These are phyloP conservation scores for Coccomyxa sp. DNA, from an alignment of 139 green algal genomes.

Conservation along the genomic window DNA sequence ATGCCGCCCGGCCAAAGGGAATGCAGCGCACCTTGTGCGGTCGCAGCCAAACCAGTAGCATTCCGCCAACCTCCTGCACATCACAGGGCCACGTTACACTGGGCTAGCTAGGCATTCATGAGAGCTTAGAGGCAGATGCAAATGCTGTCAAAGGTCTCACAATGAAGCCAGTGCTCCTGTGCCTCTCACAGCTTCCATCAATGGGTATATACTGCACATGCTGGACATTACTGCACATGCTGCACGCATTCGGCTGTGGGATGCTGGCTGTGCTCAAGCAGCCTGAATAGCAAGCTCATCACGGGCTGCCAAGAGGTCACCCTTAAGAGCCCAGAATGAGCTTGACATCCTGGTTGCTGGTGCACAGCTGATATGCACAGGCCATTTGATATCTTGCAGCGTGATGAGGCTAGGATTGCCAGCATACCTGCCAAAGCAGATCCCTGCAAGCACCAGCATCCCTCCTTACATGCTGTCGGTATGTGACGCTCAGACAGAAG, in stretches of 20 bases:
- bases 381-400: too few relatives aligned
- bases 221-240: not conserved
- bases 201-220: not conserved
- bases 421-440: conserved; percentile 22
- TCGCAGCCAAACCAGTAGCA: conserved; percentile 39
- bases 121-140: not conserved
- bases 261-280: not conserved
- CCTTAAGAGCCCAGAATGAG: too few relatives aligned
- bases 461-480: too few relatives aligned
- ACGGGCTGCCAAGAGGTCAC: not conserved
- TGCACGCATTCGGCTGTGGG: not conserved
- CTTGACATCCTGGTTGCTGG: too few relatives aligned
- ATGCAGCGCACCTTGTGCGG: conserved; percentile 37
- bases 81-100: not conserved
- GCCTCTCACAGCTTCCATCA: not conserved
- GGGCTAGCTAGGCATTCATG: too few relatives aligned
- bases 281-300: not conserved
- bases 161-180: too few relatives aligned
- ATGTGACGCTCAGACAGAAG: too few relatives aligned
- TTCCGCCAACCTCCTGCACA: conserved; percentile 9
- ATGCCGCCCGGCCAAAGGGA: too few relatives aligned
- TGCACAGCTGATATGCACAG: too few relatives aligned
- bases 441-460: too few relatives aligned
- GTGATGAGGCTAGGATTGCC: not conserved
- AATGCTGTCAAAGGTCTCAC: not conserved